Base-by-base conservation (phyloP, 129 eudicot genomes). In the Flaveria brownii region DNA sequence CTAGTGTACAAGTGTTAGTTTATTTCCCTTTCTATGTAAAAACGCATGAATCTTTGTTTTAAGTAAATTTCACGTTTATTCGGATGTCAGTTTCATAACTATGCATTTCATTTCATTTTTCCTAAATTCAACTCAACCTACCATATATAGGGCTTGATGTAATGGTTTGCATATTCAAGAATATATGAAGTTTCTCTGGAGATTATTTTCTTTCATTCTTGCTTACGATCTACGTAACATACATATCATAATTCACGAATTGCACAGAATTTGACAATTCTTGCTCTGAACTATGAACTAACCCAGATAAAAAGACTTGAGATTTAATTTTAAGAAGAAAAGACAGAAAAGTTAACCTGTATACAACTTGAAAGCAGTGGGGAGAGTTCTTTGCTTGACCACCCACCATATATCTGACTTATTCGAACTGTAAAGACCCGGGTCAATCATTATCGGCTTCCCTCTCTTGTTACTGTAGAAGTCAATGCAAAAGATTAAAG, bases 351-450 rank as follows among this genome's bases (percentile, higher is more conserved):
- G 6, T 9, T 20, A n/a, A 94, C 99, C 99, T 82, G 99, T 94
- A 52, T 87, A 94, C 70, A 94, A 85, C 86, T 91, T 94, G 88
- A 94, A 94, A 82, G 99, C 93, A 30, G 97, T 85, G 9, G 99
- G 99, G 69, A 94, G 87, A 76, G 79, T 78, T 86, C 99, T 89
- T 80, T 91, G 99, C 86, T 94, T 91, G 64, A 94, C 83, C 55
- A 78, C 97, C 97, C 97, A 91, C 97, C 97, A 94, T 66, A 94
- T 91, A 46, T 94, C 93, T 67, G 99, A 91, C 76, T 94, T 94
- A 77, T 94, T 94, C 6, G 50, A 70, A 70, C 88, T 91, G 41
- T 91, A 75, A 73, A 94, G 84, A 77, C 90, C 97, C 51, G 99
- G 99, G 75, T 94, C 99, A 17, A 94, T 89, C 77, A 94, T 87